Conservation (phyloP, 1,284 basidiomycete genomes). For the Irpex rosettiformis region DNA sequence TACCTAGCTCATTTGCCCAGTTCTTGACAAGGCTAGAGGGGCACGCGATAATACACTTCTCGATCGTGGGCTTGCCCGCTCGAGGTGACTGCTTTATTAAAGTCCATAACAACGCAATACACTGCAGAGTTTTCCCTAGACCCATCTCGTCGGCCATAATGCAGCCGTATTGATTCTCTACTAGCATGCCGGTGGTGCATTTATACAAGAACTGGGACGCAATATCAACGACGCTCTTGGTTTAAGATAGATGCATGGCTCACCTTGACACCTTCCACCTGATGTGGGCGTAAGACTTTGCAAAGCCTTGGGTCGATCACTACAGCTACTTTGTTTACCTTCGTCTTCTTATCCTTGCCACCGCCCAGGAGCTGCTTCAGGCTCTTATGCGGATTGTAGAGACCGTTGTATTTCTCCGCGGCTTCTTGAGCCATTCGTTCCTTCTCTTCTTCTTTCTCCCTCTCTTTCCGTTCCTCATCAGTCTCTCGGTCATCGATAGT, state of each 20-base stretch:
- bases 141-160: slow-evolving; percentile 99
- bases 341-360: slow-evolving; percentile 63
- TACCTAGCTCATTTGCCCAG: slow-evolving; percentile 96
- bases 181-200: slow-evolving; percentile 91
- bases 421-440: slow-evolving; percentile 63
- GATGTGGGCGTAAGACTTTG: slow-evolving; percentile 93
- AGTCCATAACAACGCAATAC: slow-evolving; percentile 96
- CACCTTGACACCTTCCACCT: slow-evolving; percentile 97
- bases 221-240: background rate
- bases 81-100: slow-evolving; percentile 95
- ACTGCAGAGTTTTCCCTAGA: slow-evolving; percentile 94
- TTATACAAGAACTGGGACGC: slow-evolving; percentile 82
- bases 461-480: slow-evolving; percentile 72
- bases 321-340: slow-evolving; percentile 84
- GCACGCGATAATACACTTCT: slow-evolving; percentile 98
- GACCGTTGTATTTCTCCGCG: slow-evolving; percentile 59
- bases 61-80: slow-evolving; percentile 83
- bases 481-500: slow-evolving; percentile 92
- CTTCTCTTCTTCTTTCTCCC: slow-evolving; percentile 68
- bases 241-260: slow-evolving; percentile 22
- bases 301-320: slow-evolving; percentile 90
- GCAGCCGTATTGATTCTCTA: slow-evolving; percentile 91
- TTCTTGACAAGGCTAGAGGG: slow-evolving; percentile 97
- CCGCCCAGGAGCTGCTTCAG: slow-evolving; percentile 83
- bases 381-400: slow-evolving; percentile 92